Evolutionary conservation across 169 alveolate genomes (phyloP).

Genomic region (Plasmodium sp.): DNA sequence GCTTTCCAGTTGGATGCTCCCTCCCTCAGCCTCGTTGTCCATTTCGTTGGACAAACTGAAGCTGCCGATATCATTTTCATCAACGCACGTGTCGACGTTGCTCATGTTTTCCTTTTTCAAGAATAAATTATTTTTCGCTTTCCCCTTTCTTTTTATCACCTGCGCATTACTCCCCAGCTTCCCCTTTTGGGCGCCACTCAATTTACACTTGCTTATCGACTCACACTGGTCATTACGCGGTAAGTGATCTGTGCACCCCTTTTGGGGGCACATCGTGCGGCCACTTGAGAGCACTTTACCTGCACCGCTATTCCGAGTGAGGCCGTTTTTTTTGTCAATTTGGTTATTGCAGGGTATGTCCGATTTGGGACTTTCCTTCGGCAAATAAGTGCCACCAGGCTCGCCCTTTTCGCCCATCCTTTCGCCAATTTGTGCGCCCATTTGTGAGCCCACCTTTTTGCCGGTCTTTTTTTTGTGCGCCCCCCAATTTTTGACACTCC

Average conservation of each 20-base stretch:
- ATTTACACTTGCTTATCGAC: not conserved
- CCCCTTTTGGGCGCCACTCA: not conserved
- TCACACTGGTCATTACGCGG: not conserved
- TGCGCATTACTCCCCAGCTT: constrained; percentile 3
- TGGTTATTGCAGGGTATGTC: not conserved
- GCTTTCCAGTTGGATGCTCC: not conserved
- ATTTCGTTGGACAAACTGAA: constrained; percentile 45
- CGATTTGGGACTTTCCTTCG: not conserved
- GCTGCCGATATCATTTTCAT: constrained; percentile 70
- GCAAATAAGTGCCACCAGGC: not conserved
- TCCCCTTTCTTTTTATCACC: constrained; percentile 1
- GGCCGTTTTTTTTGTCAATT: not conserved
- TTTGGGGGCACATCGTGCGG: not conserved
- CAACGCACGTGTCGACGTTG: constrained; percentile 63
- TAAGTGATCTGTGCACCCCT: not conserved
- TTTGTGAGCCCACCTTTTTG: not conserved
- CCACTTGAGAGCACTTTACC: not conserved
- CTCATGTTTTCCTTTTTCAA: constrained; percentile 65
- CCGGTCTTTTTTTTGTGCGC: not conserved
- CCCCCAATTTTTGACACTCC: not conserved
- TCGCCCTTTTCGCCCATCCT: not conserved
- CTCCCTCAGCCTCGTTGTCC: not conserved
- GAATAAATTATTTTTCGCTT: constrained; percentile 10
- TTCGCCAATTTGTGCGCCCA: not conserved
- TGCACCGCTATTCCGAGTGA: not conserved